Percentiles rank a stretch among this genome's conserved stretches.
Conservation (phyloP, 257 asterid species). For the Knoxia roxburghii region DNA sequence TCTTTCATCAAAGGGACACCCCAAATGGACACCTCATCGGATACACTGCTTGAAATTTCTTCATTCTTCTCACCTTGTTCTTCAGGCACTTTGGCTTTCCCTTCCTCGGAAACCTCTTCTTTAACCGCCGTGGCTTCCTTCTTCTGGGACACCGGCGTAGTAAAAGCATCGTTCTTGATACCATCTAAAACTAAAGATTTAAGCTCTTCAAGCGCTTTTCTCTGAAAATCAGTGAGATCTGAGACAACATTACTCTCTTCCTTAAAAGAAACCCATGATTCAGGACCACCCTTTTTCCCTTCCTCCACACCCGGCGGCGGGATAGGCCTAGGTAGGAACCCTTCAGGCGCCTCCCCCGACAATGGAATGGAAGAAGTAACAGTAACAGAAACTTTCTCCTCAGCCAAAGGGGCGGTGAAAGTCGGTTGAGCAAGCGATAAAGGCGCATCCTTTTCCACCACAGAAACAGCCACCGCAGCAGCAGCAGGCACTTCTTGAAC, state of each 20-base stretch:
- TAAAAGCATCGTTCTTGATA: conserved; percentile 26
- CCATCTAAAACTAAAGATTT: conserved; percentile 46
- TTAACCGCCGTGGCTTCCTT: not conserved
- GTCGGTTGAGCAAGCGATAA: conserved; percentile 26
- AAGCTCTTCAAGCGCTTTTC: conserved; percentile 46
- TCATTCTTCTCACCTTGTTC: conserved; percentile 8
- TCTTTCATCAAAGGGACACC: conserved; percentile 72
- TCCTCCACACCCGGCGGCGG: conserved; percentile 29
- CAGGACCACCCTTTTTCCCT: conserved; percentile 40
- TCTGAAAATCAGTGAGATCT: conserved; percentile 64
- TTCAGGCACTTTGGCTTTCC: conserved; percentile 3
- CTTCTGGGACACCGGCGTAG: conserved; percentile 8
- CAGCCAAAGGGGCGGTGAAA: conserved; percentile 20
- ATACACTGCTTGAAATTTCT: conserved; percentile 19
- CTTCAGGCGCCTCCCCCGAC: not conserved
- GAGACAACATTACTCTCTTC: conserved; percentile 64
- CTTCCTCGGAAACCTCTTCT: not conserved
- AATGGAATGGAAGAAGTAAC: conserved; percentile 9
- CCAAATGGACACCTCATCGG: conserved; percentile 60
- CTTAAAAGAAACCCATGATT: conserved; percentile 50
- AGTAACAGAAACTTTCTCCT: conserved; percentile 35
- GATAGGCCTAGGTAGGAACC: conserved; percentile 16
- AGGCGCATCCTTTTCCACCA: conserved; percentile 44
- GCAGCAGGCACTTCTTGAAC: conserved; percentile 21
- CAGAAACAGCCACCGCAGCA: conserved; percentile 33